Evolutionary conservation across 1,139 yeast species (phyloP).

Genomic region (Blastobotrys apis): DNA sequence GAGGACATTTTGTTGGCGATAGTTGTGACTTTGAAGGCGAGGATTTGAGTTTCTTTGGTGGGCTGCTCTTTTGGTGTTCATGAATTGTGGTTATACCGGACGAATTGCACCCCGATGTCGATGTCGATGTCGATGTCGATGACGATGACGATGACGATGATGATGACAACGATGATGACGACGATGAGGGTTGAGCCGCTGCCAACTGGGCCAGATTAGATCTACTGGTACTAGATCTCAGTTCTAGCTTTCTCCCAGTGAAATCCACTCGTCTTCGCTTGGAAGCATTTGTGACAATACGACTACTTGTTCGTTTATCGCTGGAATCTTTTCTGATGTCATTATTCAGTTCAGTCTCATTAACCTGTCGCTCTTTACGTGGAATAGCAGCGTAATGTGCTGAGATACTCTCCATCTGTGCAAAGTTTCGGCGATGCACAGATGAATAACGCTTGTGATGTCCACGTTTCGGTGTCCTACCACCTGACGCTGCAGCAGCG

Average conservation of each 20-base stretch:
- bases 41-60: no score
- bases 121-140: no score
- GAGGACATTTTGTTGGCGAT: no score
- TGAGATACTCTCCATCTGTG: slow-evolving; percentile 31
- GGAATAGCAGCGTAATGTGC: slow-evolving; percentile 24
- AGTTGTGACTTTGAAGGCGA: no score
- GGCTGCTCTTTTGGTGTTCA: no score
- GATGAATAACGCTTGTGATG: slow-evolving; percentile 28
- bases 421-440: slow-evolving; percentile 29
- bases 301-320: slow-evolving; percentile 15
- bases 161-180: no score
- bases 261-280: slow-evolving; percentile 19
- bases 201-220: slow-evolving; percentile 8
- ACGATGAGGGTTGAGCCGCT: background rate
- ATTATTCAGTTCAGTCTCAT: slow-evolving; percentile 10
- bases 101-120: no score
- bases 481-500: slow-evolving; percentile 18
- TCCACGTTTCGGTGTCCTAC: slow-evolving; percentile 15
- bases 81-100: no score
- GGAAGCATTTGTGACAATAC: slow-evolving; percentile 14
- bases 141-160: no score
- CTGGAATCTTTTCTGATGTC: slow-evolving; percentile 5
- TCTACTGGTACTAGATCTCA: slow-evolving; percentile 12
- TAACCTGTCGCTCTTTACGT: slow-evolving; percentile 1
- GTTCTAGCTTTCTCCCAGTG: slow-evolving; percentile 15